These are phyloP conservation scores for Skeletonema menzelii DNA, from an alignment of 108 stramenopile genomes.

Conservation along the genomic window DNA sequence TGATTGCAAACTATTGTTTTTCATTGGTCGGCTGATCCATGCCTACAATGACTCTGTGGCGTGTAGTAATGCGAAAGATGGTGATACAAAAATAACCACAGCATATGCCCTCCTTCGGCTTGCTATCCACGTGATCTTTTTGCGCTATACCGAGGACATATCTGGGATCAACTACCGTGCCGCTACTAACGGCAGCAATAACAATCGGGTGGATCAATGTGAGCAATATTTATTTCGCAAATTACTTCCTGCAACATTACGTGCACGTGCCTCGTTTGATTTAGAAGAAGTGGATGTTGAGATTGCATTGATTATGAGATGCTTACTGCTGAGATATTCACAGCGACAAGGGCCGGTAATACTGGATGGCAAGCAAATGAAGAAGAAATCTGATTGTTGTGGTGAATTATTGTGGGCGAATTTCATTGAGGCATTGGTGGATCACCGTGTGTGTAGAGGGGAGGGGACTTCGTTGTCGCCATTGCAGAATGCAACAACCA, in stretches of 20 bases:
- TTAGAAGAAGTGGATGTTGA: slow-evolving; percentile 24
- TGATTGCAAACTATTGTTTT: slow-evolving; percentile 24
- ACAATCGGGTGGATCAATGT: slow-evolving; percentile 14
- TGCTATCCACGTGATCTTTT: slow-evolving; percentile 17
- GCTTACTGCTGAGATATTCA: slow-evolving; percentile 2
- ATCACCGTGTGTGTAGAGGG: background rate
- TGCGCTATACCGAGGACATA: slow-evolving; percentile 9
- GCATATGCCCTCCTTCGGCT: slow-evolving; percentile 16
- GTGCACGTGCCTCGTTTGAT: background rate
- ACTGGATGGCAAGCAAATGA: background rate
- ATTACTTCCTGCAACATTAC: background rate
- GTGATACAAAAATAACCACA: background rate
- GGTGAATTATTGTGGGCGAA: slow-evolving; percentile 4
- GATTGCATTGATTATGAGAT: slow-evolving; percentile 21
- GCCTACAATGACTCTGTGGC: slow-evolving; percentile 4
- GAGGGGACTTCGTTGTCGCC: background rate
- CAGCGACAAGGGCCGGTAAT: background rate
- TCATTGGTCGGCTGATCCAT: slow-evolving; percentile 21
- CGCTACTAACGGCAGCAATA: background rate
- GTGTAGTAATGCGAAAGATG: background rate
- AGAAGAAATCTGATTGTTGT: background rate
- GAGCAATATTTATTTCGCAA: slow-evolving; percentile 9
- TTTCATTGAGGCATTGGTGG: slow-evolving; percentile 9
- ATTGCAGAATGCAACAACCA: background rate
- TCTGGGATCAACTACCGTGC: background rate